These are phyloP conservation scores for Abrus precatorius DNA, from an alignment of 306 rosid genomes.

Conservation along the genomic window DNA sequence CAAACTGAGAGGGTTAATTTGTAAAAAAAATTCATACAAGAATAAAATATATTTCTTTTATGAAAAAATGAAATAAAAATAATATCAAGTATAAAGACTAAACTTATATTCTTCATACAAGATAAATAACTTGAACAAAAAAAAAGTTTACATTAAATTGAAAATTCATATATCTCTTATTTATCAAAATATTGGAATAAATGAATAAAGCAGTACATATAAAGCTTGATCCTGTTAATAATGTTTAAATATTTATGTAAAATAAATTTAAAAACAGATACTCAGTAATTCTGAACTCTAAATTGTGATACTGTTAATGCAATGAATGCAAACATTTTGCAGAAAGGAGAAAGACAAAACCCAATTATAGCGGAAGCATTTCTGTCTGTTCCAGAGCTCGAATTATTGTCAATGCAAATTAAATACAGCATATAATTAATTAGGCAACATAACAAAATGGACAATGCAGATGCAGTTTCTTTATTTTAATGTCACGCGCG, in stretches of 20 bases:
- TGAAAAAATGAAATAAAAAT: no score
- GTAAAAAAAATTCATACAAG: no score
- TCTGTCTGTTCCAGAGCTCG: slow-evolving; percentile 32
- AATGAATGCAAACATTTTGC: not conserved
- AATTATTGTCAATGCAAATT: slow-evolving; percentile 33
- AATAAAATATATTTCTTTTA: no score
- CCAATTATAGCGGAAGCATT: slow-evolving; percentile 34
- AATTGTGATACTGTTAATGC: not conserved
- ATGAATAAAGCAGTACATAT: not conserved
- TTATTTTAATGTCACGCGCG: slow-evolving; percentile 43
- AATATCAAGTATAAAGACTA: no score
- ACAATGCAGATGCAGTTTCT: slow-evolving; percentile 4
- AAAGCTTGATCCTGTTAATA: not conserved
- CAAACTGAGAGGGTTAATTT: no score
- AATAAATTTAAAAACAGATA: not conserved
- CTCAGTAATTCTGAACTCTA: not conserved
- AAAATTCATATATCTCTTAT: not conserved
- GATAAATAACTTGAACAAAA: not conserved
- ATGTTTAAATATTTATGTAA: not conserved
- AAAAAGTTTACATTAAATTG: not conserved
- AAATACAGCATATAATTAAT: slow-evolving; percentile 9
- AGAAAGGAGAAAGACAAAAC: not conserved
- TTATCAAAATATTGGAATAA: not conserved
- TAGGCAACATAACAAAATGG: not conserved
- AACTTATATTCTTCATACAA: not conserved